Percentiles rank a stretch among this genome's conserved stretches.
phyloP scores from a whole-genome alignment of 495 filamentous ascomycete genomes.

The Podospora pseudocomata region DNA sequence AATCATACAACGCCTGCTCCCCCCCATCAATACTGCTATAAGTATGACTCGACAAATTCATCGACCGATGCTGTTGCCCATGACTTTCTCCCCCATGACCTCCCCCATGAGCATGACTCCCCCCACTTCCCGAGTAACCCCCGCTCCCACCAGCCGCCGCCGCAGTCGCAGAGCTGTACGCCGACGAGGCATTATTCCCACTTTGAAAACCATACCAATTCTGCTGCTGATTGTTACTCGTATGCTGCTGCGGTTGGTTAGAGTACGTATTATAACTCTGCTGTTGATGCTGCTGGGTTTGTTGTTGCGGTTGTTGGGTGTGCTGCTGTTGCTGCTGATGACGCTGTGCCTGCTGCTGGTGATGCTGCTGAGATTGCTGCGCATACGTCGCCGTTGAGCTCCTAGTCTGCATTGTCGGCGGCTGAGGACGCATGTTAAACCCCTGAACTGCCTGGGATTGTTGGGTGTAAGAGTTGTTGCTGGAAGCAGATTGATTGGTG shows the following conservation, averaged over 20 bases:
- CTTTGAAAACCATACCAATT: slow-evolving; percentile 24
- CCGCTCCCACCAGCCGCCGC: slow-evolving; percentile 11
- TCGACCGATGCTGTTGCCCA: slow-evolving; percentile 24
- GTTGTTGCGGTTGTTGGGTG: slow-evolving; percentile 10
- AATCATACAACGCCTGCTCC: slow-evolving; percentile 27
- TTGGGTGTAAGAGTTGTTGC: slow-evolving; percentile 16
- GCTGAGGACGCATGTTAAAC: slow-evolving; percentile 28
- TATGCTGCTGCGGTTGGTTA: slow-evolving; percentile 17
- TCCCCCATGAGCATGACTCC: neutral
- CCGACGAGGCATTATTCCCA: slow-evolving; percentile 12
- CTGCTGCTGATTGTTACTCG: slow-evolving; percentile 15
- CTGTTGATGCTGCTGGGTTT: slow-evolving; percentile 9
- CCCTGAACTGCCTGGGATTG: slow-evolving; percentile 25
- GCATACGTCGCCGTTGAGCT: slow-evolving; percentile 21
- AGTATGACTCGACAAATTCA: slow-evolving; percentile 33
- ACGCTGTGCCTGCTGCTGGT: slow-evolving; percentile 21
- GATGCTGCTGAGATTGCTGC: slow-evolving; percentile 27
- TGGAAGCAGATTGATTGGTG: slow-evolving; percentile 15
- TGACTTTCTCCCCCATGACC: slow-evolving; percentile 5
- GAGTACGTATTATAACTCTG: slow-evolving; percentile 18
- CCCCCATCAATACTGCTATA: slow-evolving; percentile 32
- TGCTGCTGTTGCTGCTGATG: slow-evolving; percentile 13
- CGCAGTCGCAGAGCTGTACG: slow-evolving; percentile 20
- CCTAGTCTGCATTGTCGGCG: slow-evolving; percentile 18
- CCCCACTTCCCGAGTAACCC: slow-evolving; percentile 18